Evolutionary conservation across 1,139 yeast genomes (phyloP).

Genomic region (Hansenula sp.): DNA sequence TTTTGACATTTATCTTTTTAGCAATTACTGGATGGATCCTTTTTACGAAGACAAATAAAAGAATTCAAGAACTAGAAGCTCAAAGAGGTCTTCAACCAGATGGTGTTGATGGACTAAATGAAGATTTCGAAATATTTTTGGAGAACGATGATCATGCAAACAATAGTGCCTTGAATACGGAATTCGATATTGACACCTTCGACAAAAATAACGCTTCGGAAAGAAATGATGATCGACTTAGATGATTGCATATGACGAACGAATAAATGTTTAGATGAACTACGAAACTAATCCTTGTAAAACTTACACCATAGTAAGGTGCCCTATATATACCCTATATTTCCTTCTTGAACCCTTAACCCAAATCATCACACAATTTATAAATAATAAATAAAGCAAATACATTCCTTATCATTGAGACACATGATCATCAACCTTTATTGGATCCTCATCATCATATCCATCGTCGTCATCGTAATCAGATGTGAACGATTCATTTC

Average conservation of each 20-base stretch:
- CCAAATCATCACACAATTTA: too few species aligned
- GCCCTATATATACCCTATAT: background rate
- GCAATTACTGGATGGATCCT: slow-evolving; percentile 64
- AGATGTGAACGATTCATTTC: background rate
- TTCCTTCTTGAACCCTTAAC: too few species aligned
- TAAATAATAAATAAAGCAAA: too few species aligned
- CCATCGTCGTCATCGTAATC: slow-evolving; percentile 1
- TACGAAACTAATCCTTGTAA: background rate
- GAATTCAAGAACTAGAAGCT: slow-evolving; percentile 25
- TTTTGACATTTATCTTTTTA: slow-evolving; percentile 35
- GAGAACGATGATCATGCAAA: slow-evolving; percentile 3
- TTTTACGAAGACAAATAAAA: slow-evolving; percentile 48
- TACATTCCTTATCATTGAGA: background rate
- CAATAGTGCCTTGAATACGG: background rate
- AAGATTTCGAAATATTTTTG: slow-evolving; percentile 3
- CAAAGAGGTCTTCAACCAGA: slow-evolving; percentile 6
- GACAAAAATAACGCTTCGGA: background rate
- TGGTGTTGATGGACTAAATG: slow-evolving; percentile 3
- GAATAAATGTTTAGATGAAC: background rate
- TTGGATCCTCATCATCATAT: slow-evolving; percentile 10
- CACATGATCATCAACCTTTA: slow-evolving; percentile 13
- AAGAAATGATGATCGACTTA: background rate
- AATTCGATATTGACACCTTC: slow-evolving; percentile 3
- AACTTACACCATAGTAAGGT: too few species aligned
- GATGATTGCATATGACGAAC: too few species aligned